Percentiles rank a stretch among this genome's conserved stretches.
phyloP scores from a whole-genome alignment of 2,329 filamentous ascomycete species.

The Stagonosporopsis tanaceti region DNA sequence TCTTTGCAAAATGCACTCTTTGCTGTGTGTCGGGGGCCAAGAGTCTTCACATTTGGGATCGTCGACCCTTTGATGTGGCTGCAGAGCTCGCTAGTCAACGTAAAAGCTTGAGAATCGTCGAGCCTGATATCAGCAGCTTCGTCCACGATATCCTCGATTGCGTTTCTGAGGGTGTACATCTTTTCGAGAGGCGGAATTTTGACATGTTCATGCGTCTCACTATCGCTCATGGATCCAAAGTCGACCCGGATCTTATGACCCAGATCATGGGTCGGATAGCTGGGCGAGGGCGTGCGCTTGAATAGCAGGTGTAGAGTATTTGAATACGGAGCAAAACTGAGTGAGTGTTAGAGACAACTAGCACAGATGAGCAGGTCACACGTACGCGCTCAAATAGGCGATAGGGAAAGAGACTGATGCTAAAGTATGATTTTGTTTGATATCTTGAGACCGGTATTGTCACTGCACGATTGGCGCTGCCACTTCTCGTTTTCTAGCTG shows the following conservation, averaged over 20 bases:
- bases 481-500: slow-evolving; percentile 1
- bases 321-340: too few species aligned
- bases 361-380: too few species aligned
- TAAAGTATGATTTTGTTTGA: too few species aligned
- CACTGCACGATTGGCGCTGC: too few species aligned
- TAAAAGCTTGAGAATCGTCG: not conserved
- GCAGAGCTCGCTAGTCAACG: not conserved
- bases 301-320: too few species aligned
- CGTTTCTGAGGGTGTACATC: not conserved
- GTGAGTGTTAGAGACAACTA: too few species aligned
- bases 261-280: not conserved
- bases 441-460: not conserved
- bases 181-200: not conserved
- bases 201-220: not conserved
- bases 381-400: too few species aligned
- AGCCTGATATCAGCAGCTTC: not conserved
- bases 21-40: not conserved
- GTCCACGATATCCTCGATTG: not conserved
- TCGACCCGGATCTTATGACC: not conserved
- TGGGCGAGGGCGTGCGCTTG: not conserved
- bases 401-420: too few species aligned
- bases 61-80: not conserved
- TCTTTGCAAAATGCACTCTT: too few species aligned
- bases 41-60: not conserved
- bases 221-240: not conserved